phyloP scores from a whole-genome alignment of 805 yeast species.

The Myxozyma kluyveri region DNA sequence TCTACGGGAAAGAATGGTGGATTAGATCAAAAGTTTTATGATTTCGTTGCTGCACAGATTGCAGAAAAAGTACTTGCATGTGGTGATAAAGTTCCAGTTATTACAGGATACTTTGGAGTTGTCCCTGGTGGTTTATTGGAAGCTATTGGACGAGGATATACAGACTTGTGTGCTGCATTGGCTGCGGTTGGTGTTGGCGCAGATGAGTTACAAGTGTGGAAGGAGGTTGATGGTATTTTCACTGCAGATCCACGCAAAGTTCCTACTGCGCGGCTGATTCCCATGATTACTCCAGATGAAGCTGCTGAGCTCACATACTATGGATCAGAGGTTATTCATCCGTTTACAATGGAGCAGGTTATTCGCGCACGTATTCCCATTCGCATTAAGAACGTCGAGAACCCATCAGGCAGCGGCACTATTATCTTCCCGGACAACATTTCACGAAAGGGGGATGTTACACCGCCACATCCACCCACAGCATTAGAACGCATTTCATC shows the following conservation, averaged over 20 bases:
- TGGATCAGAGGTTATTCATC: conserved; percentile 97
- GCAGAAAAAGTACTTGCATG: conserved; percentile 45
- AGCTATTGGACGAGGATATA: conserved; percentile 96
- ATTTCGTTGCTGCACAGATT: conserved; percentile 48
- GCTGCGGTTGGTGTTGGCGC: conserved; percentile 91
- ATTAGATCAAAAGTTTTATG: conserved; percentile 66
- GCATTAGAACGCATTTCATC: conserved; percentile 52
- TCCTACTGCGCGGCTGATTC: conserved; percentile 76
- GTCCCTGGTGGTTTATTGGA: conserved; percentile 94
- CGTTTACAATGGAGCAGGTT: conserved; percentile 99
- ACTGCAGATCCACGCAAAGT: conserved; percentile 98
- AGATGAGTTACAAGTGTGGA: conserved; percentile 96
- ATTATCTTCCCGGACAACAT: conserved; percentile 88
- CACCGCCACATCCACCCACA: conserved; percentile 95
- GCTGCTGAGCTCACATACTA: conserved; percentile 97
- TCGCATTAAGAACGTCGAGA: conserved; percentile 91
- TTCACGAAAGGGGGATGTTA: conserved; percentile 78
- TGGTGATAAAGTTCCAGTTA: conserved; percentile 60
- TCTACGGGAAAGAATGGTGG: conserved; percentile 49
- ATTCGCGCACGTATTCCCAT: conserved; percentile 94
- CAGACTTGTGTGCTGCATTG: conserved; percentile 95
- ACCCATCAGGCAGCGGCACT: conserved; percentile 91
- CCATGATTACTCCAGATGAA: conserved; percentile 94
- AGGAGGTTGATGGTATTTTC: conserved; percentile 97
- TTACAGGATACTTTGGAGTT: conserved; percentile 92